Base-by-base conservation (phyloP, 2,329 filamentous ascomycete species). In the Penicillium sp. region DNA sequence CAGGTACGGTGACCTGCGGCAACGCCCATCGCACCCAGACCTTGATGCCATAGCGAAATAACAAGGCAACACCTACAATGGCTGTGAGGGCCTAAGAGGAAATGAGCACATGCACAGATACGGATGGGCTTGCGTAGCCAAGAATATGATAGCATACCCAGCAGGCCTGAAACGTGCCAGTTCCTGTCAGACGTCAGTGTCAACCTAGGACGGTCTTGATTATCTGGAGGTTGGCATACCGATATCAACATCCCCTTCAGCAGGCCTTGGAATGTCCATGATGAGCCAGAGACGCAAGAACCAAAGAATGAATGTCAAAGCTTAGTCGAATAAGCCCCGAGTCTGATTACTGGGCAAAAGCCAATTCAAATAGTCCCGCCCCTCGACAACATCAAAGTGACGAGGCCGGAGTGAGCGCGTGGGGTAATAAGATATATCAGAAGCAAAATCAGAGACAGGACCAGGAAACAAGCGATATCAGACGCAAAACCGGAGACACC, bases 1-100 rank as follows among this genome's bases (percentile, higher is more conserved):
- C 59, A 1, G 67, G 67, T 2, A 58, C 61, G 18, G 63, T 62
- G 41, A 69, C 64, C 18, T 57, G 60, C 6, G 67, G 67, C 14
- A 70, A 45, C 8, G 61, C 53, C 56, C 63, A 68, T 9, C 62
- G 55, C 12, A 67, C 57, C 67, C 66, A 70, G 31, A 59, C 41
- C 46, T 67, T 66, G 41, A 62, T 55, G 7, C 46, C 39, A 50
- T 58, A 64, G 4, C 62, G 55, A 25, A 64, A 62, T 3, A 58
- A 22, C 25, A 62, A 47, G 37, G 56, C 48, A 3, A 58, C 27
- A 10, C 54, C 55, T 19, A 59, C 60, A 6, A 64, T 39, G n/a
- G 46, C 48, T 10, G 59, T 61, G 8, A 60, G 55, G 36, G 53
- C 55, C 60, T 57, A 35, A 10, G 33, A 13, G n/a, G 30, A 2